Evolutionary conservation across 2,329 filamentous ascomycete genomes (phyloP).

Genomic region (Colletotrichum sp.): DNA sequence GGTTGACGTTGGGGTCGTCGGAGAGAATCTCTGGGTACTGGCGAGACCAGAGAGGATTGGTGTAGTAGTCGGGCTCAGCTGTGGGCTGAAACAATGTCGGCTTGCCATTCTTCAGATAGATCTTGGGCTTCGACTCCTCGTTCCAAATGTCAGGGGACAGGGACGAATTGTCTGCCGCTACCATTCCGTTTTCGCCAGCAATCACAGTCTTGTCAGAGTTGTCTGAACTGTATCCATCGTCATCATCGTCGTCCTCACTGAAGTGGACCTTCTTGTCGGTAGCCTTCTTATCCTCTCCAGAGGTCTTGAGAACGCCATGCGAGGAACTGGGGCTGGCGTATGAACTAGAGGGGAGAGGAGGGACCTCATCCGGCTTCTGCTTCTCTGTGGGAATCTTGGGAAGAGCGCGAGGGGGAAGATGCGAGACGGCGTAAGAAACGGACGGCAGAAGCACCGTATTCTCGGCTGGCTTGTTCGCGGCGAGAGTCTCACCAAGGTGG

Average conservation of each 20-base stretch:
- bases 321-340: not conserved
- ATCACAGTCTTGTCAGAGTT: not conserved
- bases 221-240: not conserved
- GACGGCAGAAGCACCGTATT: not conserved
- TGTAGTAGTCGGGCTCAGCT: not conserved
- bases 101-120: slow-evolving; percentile 13
- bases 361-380: not conserved
- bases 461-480: not conserved
- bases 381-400: not conserved
- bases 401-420: not conserved
- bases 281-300: not conserved
- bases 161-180: not conserved
- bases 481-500: not conserved
- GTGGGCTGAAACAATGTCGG: slow-evolving; percentile 9
- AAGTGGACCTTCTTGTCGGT: slow-evolving; percentile 17
- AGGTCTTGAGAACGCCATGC: not conserved
- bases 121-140: slow-evolving; percentile 10
- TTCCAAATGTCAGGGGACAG: slow-evolving; percentile 9
- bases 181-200: not conserved
- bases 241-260: not conserved
- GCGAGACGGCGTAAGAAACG: not conserved
- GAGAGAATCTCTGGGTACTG: slow-evolving; percentile 17
- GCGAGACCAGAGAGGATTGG: slow-evolving; percentile 14
- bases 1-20: not conserved
- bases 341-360: not conserved